These are phyloP conservation scores for Cryptomeria japonica DNA, from an alignment of 75 land plant species.

Conservation along the genomic window DNA sequence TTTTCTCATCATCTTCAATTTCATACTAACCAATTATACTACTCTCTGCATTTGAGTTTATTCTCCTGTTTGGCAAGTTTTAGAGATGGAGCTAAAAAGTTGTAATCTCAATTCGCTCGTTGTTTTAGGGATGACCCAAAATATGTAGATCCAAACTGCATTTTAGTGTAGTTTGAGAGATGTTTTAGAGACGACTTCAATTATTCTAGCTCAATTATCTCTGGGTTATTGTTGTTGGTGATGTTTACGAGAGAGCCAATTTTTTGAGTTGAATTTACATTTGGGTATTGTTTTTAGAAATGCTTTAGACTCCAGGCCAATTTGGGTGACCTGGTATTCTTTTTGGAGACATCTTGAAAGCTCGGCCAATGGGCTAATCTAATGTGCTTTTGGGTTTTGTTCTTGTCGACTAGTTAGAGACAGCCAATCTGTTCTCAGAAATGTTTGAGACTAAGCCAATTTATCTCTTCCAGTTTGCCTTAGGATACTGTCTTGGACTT, in stretches of 20 bases:
- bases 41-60: neutral
- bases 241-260: neutral
- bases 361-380: neutral
- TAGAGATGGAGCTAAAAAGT: neutral
- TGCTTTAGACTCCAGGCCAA: neutral
- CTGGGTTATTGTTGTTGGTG: neutral
- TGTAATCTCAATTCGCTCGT: neutral
- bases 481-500: neutral
- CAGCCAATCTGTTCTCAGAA: neutral
- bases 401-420: no score
- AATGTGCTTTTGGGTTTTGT: neutral
- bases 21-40: neutral
- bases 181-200: neutral
- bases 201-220: neutral
- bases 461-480: neutral
- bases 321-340: neutral
- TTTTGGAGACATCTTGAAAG: neutral
- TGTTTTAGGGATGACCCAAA: neutral
- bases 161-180: neutral
- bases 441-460: neutral
- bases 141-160: neutral
- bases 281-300: neutral
- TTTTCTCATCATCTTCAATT: constrained; percentile 2
- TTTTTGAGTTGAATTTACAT: neutral
- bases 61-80: neutral